phyloP scores from a whole-genome alignment of 305 asterid species.

The Solanum hybrid region DNA sequence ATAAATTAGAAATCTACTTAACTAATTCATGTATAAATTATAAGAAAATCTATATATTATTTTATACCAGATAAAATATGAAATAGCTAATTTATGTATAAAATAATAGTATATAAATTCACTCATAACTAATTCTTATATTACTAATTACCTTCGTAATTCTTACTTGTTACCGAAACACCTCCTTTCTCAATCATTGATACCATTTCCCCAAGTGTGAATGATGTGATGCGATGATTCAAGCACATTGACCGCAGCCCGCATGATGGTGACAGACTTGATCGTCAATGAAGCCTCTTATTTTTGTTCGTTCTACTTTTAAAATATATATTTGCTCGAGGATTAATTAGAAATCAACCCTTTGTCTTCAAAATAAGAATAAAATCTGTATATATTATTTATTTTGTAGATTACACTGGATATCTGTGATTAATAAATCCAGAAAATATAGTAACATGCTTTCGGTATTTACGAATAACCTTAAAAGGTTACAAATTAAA shows the following conservation, averaged over 20 bases:
- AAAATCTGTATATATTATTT: no score
- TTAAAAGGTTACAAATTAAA: background rate
- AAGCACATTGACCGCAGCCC: background rate
- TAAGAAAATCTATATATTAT: no score
- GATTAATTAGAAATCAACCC: no score
- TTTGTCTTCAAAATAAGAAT: no score
- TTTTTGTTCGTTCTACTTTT: background rate
- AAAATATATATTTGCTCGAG: background rate
- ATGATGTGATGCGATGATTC: background rate
- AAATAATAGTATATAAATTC: no score
- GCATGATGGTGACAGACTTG: background rate
- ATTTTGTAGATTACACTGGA: background rate
- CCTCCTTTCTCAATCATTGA: background rate
- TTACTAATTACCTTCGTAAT: no score
- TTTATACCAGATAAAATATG: no score
- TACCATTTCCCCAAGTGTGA: background rate
- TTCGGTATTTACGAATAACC: background rate
- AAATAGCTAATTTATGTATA: no score
- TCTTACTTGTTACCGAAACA: no score
- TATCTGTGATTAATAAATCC: no score
- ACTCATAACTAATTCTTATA: no score
- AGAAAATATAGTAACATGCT: background rate
- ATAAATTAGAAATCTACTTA: no score
- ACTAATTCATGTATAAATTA: background rate
- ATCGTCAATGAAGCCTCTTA: background rate